Conservation (phyloP, 1,139 yeast genomes). For the Pichia sp. region DNA sequence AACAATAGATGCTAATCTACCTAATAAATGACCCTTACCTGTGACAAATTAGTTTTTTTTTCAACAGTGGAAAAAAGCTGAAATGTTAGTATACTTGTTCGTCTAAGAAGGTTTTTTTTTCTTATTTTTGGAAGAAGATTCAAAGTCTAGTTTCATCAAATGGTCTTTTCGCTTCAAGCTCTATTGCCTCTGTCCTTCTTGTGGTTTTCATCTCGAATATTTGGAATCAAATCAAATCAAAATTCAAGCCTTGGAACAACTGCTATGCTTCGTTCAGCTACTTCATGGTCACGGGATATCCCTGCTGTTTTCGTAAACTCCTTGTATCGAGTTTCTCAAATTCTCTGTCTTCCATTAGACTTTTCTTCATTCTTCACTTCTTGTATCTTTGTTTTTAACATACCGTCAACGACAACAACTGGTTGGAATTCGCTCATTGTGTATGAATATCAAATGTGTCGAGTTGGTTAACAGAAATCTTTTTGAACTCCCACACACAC, state of each 20-base stretch:
- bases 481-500: background rate
- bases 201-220: no score
- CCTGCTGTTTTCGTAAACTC: background rate
- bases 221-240: no score
- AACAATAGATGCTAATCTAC: conserved; percentile 98
- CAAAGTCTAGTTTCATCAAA: no score
- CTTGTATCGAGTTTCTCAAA: background rate
- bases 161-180: no score
- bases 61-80: background rate
- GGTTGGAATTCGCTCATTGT: conserved; percentile 89
- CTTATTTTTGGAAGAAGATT: no score
- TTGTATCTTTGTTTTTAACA: conserved; percentile 29
- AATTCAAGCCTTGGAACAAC: no score
- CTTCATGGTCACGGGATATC: background rate
- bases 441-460: conserved; percentile 14
- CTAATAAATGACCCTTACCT: conserved; percentile 98
- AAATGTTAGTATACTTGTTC: conserved; percentile 6
- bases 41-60: conserved; percentile 15
- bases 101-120: no score
- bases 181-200: no score
- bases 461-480: conserved; percentile 6
- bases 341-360: background rate
- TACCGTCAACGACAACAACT: conserved; percentile 95
- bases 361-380: background rate
- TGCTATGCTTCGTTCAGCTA: background rate